Percentiles rank a stretch among this genome's conserved stretches.
Conservation (phyloP, 2,329 filamentous ascomycete genomes). For the Hymenoscyphus fraxineus region DNA sequence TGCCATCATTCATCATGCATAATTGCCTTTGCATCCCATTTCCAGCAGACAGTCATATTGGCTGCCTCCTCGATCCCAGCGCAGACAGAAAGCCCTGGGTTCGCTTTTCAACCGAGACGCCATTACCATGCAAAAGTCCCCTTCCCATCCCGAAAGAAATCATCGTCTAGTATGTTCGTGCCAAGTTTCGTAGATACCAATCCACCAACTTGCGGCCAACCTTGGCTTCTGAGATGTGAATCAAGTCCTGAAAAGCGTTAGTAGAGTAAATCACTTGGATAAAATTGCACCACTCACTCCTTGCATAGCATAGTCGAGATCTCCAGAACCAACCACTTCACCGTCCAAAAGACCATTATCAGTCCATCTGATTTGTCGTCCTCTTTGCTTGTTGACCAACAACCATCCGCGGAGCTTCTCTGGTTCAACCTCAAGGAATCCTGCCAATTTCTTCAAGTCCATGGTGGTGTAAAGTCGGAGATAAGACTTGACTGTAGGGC, state of each 20-base stretch:
- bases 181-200: slow-evolving; percentile 97
- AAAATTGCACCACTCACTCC: slow-evolving; percentile 59
- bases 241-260: slow-evolving; percentile 66
- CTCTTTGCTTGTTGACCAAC: slow-evolving; percentile 97
- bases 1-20: slow-evolving; percentile 7
- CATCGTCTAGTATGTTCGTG: slow-evolving; percentile 74
- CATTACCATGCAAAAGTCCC: slow-evolving; percentile 30
- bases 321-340: slow-evolving; percentile 87
- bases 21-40: slow-evolving; percentile 2
- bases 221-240: slow-evolving; percentile 98
- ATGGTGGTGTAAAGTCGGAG: slow-evolving; percentile 99
- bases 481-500: slow-evolving; percentile 96
- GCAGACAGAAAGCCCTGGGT: slow-evolving; percentile 13
- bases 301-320: slow-evolving; percentile 96
- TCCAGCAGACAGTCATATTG: background rate
- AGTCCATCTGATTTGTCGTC: slow-evolving; percentile 90
- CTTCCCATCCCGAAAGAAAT: slow-evolving; percentile 24
- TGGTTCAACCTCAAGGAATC: slow-evolving; percentile 95
- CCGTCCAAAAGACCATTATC: slow-evolving; percentile 88
- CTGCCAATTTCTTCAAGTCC: slow-evolving; percentile 96
- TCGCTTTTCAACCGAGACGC: slow-evolving; percentile 30
- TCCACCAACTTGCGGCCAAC: slow-evolving; percentile 95
- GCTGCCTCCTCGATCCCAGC: slow-evolving; percentile 4
- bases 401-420: slow-evolving; percentile 93
- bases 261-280: slow-evolving; percentile 8